Evolutionary conservation across 2,329 filamentous ascomycete species (phyloP).

Genomic region (Knufia fluminis): DNA sequence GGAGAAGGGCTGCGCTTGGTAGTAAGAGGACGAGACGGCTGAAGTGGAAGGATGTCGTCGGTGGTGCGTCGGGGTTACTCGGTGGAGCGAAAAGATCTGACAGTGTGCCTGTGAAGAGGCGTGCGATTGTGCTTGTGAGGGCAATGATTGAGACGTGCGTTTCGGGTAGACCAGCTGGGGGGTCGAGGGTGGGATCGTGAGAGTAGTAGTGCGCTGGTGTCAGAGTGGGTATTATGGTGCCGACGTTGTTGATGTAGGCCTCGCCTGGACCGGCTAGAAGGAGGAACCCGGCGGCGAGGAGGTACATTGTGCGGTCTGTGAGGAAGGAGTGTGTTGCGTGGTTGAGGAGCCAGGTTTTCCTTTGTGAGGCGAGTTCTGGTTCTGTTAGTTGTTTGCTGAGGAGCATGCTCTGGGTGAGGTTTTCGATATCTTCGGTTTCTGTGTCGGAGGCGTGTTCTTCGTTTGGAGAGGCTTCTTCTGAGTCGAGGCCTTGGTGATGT

Average conservation of each 20-base stretch:
- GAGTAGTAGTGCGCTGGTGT: conserved; percentile 53
- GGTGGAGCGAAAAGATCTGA: conserved; percentile 72
- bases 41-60: conserved; percentile 34
- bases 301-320: conserved; percentile 89
- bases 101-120: conserved; percentile 78
- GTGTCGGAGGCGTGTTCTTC: conserved; percentile 24
- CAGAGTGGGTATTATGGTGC: conserved; percentile 82
- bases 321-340: conserved; percentile 81
- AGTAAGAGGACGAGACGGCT: conserved; percentile 76
- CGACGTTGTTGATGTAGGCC: conserved; percentile 94
- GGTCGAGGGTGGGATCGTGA: conserved; percentile 34
- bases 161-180: conserved; percentile 53
- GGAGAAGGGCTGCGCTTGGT: conserved; percentile 63
- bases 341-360: conserved; percentile 86
- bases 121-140: conserved; percentile 78
- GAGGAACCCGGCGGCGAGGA: conserved; percentile 81
- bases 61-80: conserved; percentile 30
- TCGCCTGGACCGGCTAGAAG: conserved; percentile 92
- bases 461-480: conserved; percentile 1
- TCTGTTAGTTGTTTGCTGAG: conserved; percentile 39
- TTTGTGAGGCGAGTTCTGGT: conserved; percentile 52
- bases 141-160: conserved; percentile 92
- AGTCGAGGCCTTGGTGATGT: neutral
- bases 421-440: conserved; percentile 30
- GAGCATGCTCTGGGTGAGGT: conserved; percentile 28